Evolutionary conservation across 208 protist species (phyloP).

Genomic region (Borovskyia barvae): DNA sequence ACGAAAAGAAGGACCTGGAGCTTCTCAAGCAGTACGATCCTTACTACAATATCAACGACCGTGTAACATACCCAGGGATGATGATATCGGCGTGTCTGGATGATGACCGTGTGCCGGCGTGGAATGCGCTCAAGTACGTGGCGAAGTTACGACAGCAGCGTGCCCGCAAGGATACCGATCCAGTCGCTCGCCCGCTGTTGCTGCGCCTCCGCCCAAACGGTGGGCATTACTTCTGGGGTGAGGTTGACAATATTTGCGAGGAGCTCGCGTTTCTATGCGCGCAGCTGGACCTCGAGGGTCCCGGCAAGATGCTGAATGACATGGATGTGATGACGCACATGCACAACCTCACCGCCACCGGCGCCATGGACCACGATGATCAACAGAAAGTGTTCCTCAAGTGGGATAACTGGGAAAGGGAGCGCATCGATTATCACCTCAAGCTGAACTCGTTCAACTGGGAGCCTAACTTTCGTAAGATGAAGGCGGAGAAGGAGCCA

Average conservation of each 20-base stretch:
- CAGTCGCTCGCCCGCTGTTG: conserved; percentile 66
- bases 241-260: conserved; percentile 82
- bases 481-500: conserved; percentile 89
- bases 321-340: conserved; percentile 94
- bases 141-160: conserved; percentile 84
- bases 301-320: conserved; percentile 82
- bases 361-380: conserved; percentile 90
- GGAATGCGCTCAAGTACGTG: conserved; percentile 90
- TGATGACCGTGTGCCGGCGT: conserved; percentile 88
- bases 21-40: conserved; percentile 79
- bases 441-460: conserved; percentile 85
- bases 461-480: conserved; percentile 87
- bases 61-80: conserved; percentile 89
- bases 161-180: conserved; percentile 63
- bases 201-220: conserved; percentile 66
- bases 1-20: conserved; percentile 61
- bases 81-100: conserved; percentile 89
- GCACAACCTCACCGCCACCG: conserved; percentile 83
- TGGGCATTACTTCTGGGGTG: conserved; percentile 85
- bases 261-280: conserved; percentile 86
- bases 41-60: conserved; percentile 91
- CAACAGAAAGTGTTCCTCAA: conserved; percentile 88
- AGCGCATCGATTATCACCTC: conserved; percentile 89
- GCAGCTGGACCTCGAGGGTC: conserved; percentile 81
- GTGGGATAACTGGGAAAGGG: conserved; percentile 92